Conservation (phyloP, 495 filamentous ascomycete species). For the Lindgomyces ingoldianus region DNA sequence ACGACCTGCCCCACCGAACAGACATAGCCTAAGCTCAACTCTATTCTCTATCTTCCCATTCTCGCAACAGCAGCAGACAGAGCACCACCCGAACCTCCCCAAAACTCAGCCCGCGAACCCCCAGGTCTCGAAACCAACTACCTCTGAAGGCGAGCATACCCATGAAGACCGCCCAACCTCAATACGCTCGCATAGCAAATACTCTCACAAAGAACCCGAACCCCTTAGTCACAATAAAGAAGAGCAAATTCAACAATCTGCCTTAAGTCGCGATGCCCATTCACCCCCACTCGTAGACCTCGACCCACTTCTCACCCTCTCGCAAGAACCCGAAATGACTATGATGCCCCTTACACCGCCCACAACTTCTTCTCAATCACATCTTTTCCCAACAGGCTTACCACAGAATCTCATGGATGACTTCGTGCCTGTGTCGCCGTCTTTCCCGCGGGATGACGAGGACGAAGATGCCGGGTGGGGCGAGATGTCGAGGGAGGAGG, state of each 20-base stretch:
- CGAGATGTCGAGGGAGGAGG: constrained; percentile 27
- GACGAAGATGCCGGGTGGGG: constrained; percentile 32
- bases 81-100: constrained; percentile 29
- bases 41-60: constrained; percentile 35
- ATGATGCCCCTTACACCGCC: constrained; percentile 26
- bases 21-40: constrained; percentile 29
- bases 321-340: constrained; percentile 16
- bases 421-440: constrained; percentile 28
- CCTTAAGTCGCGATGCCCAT: background rate
- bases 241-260: background rate
- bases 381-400: background rate
- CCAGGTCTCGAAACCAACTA: background rate
- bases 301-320: constrained; percentile 1
- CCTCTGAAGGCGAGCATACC: background rate
- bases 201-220: background rate
- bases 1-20: constrained; percentile 10
- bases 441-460: constrained; percentile 5
- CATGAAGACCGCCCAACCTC: background rate
- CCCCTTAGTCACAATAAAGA: too few relatives aligned
- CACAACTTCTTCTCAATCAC: background rate
- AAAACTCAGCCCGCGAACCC: constrained; percentile 1
- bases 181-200: background rate
- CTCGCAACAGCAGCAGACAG: constrained; percentile 30
- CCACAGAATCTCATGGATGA: constrained; percentile 30
- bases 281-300: background rate